A percentile compares a stretch with the other conserved stretches of the same genome.
phyloP scores from a whole-genome alignment of 179 eudicot genomes.

The Vitellaria paradoxa region DNA sequence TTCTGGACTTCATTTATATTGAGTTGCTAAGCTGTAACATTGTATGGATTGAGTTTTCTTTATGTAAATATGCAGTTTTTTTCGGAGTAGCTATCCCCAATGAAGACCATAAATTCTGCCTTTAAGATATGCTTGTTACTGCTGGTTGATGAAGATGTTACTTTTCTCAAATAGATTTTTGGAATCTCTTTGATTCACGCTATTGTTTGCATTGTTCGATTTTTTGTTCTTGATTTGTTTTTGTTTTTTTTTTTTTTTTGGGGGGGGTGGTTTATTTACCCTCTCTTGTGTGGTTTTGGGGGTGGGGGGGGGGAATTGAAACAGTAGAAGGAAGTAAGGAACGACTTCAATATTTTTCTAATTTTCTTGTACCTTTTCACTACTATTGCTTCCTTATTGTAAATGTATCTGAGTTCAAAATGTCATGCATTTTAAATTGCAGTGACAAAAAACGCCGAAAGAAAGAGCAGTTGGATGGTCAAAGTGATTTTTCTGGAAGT shows the following conservation, averaged over 20 bases:
- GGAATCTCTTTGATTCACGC: background rate
- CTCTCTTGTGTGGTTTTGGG: background rate
- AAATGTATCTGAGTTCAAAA: background rate
- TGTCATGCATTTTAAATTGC: slow-evolving; percentile 16
- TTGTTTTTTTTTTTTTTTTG: background rate
- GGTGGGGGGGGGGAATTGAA: no score
- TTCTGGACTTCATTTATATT: background rate
- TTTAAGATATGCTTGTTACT: background rate
- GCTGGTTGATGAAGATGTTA: background rate
- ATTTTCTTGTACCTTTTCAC: no score
- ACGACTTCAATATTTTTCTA: no score
- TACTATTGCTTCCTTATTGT: no score
- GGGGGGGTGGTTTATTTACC: background rate
- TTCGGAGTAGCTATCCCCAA: background rate
- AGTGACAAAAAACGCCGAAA: slow-evolving; percentile 51
- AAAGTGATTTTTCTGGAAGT: slow-evolving; percentile 49
- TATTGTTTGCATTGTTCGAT: background rate
- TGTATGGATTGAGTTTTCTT: no score
- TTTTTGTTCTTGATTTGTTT: background rate
- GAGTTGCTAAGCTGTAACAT: background rate
- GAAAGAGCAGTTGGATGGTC: slow-evolving; percentile 55
- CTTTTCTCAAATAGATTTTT: background rate
- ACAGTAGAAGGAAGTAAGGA: no score
- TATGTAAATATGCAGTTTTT: background rate
- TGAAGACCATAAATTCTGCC: background rate